These are phyloP conservation scores for Uncinocarpus reesii DNA, from an alignment of 2,329 filamentous ascomycete genomes.

Conservation along the genomic window DNA sequence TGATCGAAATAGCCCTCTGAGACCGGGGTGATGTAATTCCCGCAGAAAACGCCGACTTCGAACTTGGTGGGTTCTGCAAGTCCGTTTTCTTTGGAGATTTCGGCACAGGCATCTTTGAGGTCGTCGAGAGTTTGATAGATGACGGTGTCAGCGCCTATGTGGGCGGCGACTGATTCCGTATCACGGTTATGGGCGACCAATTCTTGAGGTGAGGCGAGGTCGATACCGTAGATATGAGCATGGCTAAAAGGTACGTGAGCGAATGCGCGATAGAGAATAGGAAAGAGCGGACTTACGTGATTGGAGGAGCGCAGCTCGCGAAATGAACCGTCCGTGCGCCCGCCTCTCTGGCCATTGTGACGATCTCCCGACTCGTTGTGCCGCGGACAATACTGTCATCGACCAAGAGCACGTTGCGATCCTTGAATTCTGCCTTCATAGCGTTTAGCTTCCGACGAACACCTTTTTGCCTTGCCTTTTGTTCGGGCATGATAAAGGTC, in stretches of 20 bases:
- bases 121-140: conserved; percentile 69
- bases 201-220: conserved; percentile 60
- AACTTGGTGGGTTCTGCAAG: conserved; percentile 53
- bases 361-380: conserved; percentile 69
- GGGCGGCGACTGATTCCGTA: conserved; percentile 50
- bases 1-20: conserved; percentile 73
- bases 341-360: conserved; percentile 73
- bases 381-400: conserved; percentile 87
- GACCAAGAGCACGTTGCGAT: conserved; percentile 68
- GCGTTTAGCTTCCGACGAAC: conserved; percentile 83
- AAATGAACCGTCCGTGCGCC: conserved; percentile 76
- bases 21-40: conserved; percentile 73
- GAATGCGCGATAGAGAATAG: background rate
- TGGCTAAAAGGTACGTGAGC: conserved; percentile 35
- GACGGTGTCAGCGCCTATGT: conserved; percentile 65
- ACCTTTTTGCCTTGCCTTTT: conserved; percentile 69
- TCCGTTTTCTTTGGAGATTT: conserved; percentile 50
- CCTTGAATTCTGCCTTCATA: conserved; percentile 75
- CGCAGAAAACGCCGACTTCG: conserved; percentile 86
- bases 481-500: conserved; percentile 79
- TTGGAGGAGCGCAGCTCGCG: conserved; percentile 68
- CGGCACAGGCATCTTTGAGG: conserved; percentile 66
- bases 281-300: conserved; percentile 43
- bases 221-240: conserved; percentile 78
- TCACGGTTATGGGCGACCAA: conserved; percentile 61